These are phyloP conservation scores for Kodamaea hsintzibuensis DNA, from an alignment of 805 yeast genomes.

Conservation along the genomic window DNA sequence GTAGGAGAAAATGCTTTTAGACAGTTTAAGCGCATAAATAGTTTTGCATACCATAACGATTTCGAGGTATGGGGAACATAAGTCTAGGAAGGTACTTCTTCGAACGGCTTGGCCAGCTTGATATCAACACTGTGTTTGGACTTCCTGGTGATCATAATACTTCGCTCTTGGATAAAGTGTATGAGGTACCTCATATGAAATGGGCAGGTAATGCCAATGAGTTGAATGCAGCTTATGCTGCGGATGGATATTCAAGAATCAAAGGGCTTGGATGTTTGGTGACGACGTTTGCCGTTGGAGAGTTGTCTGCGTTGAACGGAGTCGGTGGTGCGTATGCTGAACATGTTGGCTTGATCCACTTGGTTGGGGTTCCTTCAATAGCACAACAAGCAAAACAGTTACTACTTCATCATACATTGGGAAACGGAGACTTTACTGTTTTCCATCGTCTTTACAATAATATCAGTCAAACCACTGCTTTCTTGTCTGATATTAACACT, in stretches of 20 bases:
- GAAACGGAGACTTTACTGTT: conserved; percentile 18
- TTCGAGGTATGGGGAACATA: conserved; percentile 3
- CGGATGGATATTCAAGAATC: conserved; percentile 85
- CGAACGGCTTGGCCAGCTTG: conserved; percentile 72
- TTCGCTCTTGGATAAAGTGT: conserved; percentile 67
- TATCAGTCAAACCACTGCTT: conserved; percentile 14
- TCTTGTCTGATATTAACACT: conserved; percentile 12
- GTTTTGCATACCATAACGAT: not conserved
- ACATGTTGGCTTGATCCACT: conserved; percentile 17
- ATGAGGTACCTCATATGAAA: conserved; percentile 71
- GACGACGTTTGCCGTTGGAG: conserved; percentile 19
- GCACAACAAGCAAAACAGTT: conserved; percentile 16
- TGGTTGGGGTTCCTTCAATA: conserved; percentile 18
- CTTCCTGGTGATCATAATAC: conserved; percentile 83
- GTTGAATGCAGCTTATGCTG: conserved; percentile 84
- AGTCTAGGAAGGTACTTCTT: conserved; percentile 66
- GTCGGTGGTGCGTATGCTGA: conserved; percentile 19
- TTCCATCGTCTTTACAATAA: conserved; percentile 15
- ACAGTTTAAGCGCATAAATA: conserved; percentile 5
- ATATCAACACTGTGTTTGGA: conserved; percentile 72
- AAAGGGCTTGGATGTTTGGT: conserved; percentile 35
- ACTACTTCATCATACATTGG: conserved; percentile 18
- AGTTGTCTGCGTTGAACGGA: conserved; percentile 17
- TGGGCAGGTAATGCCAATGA: conserved; percentile 94
- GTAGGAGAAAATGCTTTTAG: not conserved